Evolutionary conservation across 306 rosid genomes (phyloP).

Genomic region (Pachyrhizus erosus): DNA sequence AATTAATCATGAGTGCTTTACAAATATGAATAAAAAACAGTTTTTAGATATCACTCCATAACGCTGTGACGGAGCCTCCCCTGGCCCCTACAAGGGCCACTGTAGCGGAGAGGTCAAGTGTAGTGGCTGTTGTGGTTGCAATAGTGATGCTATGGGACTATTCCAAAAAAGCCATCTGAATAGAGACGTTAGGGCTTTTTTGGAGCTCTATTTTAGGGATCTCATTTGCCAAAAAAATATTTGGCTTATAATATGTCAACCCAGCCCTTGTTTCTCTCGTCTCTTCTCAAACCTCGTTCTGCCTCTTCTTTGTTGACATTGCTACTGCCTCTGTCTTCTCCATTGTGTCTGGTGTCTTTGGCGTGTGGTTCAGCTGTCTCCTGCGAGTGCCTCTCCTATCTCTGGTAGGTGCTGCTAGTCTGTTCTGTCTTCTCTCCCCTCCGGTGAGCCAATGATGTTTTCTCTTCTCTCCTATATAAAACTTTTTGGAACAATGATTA

Average conservation of each 20-base stretch:
- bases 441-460: background rate
- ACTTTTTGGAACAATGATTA: background rate
- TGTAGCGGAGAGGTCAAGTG: background rate
- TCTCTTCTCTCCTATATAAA: background rate
- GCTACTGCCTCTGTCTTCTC: background rate
- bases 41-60: too few species aligned
- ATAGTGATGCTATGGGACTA: background rate
- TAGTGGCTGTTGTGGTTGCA: background rate
- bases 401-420: background rate
- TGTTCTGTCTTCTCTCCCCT: background rate
- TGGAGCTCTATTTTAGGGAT: background rate
- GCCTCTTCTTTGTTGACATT: background rate
- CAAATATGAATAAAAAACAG: constrained; percentile 17
- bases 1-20: background rate
- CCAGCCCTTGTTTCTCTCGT: background rate
- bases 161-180: background rate
- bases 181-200: background rate
- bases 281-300: background rate
- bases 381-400: background rate
- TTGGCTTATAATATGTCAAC: background rate
- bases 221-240: background rate
- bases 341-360: background rate
- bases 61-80: background rate
- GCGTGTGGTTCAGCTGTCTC: too few species aligned
- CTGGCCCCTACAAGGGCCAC: background rate